These are phyloP conservation scores for Venturiaceae sp. DNA, from an alignment of 2,329 filamentous ascomycete species.

Conservation along the genomic window DNA sequence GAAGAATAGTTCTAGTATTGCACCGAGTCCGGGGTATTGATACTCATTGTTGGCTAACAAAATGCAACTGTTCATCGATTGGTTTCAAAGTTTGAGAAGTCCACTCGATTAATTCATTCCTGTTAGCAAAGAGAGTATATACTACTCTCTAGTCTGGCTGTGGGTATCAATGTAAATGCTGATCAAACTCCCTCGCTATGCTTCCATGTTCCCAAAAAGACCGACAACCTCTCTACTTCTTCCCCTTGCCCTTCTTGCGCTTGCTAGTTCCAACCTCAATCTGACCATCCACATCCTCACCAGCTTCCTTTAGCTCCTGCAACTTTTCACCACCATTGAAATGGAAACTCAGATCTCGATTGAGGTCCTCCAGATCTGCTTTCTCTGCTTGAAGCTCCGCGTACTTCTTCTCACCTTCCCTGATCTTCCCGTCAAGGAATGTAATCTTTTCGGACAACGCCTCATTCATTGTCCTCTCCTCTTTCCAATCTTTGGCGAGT, in stretches of 20 bases:
- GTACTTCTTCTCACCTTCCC: constrained; percentile 40
- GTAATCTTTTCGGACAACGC: constrained; percentile 75
- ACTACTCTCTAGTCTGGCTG: background rate
- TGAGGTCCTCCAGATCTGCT: constrained; percentile 71
- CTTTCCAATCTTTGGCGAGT: constrained; percentile 65
- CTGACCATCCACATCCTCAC: constrained; percentile 67
- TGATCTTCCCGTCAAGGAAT: constrained; percentile 51
- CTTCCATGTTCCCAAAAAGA: background rate
- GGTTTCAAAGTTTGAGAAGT: too few species aligned
- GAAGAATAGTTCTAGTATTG: background rate
- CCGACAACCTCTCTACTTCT: constrained; percentile 11
- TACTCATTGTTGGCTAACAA: too few species aligned
- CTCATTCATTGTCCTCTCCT: constrained; percentile 78
- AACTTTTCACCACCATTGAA: constrained; percentile 76
- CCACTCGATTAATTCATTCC: too few species aligned
- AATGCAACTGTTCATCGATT: too few species aligned
- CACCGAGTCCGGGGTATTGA: background rate
- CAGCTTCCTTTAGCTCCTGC: constrained; percentile 52
- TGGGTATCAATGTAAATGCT: constrained; percentile 1
- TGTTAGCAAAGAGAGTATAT: too few species aligned
- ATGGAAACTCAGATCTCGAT: constrained; percentile 78
- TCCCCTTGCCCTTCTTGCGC: constrained; percentile 46
- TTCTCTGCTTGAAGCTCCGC: constrained; percentile 42
- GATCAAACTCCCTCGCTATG: background rate
- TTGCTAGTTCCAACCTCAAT: constrained; percentile 40